Conservation (phyloP, 176 grass and related monocot genomes). For the Hsuehochloa calcarea region DNA sequence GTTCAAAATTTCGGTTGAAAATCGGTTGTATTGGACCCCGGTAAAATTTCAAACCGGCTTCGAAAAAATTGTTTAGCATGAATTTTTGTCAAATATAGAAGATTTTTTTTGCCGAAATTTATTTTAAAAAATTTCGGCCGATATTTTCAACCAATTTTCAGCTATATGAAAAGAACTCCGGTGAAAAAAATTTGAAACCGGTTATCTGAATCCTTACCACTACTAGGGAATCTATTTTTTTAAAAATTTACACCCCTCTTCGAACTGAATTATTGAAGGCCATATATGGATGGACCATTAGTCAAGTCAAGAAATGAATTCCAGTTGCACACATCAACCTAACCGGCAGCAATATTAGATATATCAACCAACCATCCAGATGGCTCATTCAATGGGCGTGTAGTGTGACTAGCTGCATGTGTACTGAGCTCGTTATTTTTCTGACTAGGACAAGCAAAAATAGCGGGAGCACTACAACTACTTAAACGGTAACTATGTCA, state of each 20-base stretch:
- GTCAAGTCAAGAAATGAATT: not conserved
- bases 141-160: too few relatives aligned
- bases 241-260: not conserved
- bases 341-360: not conserved
- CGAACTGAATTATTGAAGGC: not conserved
- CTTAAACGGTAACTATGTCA: not conserved
- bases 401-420: not conserved
- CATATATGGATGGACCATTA: not conserved
- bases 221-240: not conserved
- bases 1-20: too few relatives aligned
- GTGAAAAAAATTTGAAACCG: too few relatives aligned
- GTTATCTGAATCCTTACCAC: too few relatives aligned
- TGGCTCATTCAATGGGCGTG: constrained; percentile 20
- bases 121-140: too few relatives aligned
- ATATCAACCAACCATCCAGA: constrained; percentile 14
- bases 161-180: too few relatives aligned
- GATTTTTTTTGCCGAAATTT: too few relatives aligned
- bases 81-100: too few relatives aligned
- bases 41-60: too few relatives aligned
- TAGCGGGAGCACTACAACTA: not conserved
- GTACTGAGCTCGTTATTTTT: constrained; percentile 1
- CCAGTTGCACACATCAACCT: constrained; percentile 6
- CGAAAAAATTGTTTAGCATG: too few relatives aligned
- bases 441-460: not conserved
- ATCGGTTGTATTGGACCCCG: too few relatives aligned